These are phyloP conservation scores for Amphibolis antarctica DNA, from an alignment of 106 monocot genomes.

Conservation along the genomic window DNA sequence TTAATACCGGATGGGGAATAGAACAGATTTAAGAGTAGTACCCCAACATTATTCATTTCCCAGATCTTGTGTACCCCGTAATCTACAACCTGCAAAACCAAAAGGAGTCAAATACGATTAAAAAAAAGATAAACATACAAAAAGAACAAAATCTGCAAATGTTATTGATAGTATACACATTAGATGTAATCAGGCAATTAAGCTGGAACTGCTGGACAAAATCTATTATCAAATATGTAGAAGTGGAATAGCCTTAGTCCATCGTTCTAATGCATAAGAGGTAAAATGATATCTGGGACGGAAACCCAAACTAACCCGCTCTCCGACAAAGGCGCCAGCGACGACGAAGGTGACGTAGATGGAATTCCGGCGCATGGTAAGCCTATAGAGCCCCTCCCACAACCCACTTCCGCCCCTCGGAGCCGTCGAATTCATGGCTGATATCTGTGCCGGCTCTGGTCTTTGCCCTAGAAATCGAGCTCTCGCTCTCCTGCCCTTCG, in stretches of 20 bases:
- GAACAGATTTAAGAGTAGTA: conserved; percentile 12
- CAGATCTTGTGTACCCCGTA: conserved; percentile 70
- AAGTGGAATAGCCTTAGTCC: no score
- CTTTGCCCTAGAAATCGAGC: neutral
- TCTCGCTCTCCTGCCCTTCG: no score
- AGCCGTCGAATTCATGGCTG: conserved; percentile 18
- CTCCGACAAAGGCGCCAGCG: conserved; percentile 65
- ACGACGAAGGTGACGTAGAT: conserved; percentile 85
- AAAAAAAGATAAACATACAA: neutral
- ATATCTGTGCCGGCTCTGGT: neutral
- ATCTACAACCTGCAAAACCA: conserved; percentile 44
- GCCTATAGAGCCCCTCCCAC: conserved; percentile 56
- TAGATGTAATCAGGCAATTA: neutral
- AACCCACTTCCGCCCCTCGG: conserved; percentile 21
- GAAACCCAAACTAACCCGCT: conserved; percentile 28
- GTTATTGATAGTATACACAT: neutral
- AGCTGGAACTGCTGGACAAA: no score
- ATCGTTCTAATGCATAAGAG: neutral
- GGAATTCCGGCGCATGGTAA: conserved; percentile 78
- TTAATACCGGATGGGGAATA: neutral
- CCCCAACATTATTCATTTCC: conserved; percentile 65
- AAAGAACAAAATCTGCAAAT: neutral
- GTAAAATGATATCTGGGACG: neutral
- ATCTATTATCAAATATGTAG: no score
- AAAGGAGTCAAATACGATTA: neutral